These are phyloP conservation scores for Cryphonectria carpinicola DNA, from an alignment of 2,329 filamentous ascomycete species.

Conservation along the genomic window DNA sequence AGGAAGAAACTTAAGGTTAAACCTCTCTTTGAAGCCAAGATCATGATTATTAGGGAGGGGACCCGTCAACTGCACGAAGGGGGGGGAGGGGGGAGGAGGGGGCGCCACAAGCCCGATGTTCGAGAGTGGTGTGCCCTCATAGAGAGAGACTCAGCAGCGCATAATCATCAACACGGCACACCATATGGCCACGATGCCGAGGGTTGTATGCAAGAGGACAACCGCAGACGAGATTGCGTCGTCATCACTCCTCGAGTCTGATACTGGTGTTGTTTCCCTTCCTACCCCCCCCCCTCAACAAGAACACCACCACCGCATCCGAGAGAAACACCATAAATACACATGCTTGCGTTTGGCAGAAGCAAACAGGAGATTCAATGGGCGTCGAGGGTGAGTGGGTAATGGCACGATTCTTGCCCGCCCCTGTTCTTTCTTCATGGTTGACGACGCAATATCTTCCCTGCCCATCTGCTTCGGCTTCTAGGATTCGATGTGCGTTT, in stretches of 20 bases:
- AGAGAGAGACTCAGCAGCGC: neutral
- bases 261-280: neutral
- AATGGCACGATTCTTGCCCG: slow-evolving; percentile 40
- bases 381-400: slow-evolving; percentile 38
- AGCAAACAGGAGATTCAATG: slow-evolving; percentile 30
- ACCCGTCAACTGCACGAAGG: neutral
- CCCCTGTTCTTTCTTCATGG: neutral
- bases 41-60: neutral
- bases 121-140: no score
- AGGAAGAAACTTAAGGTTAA: neutral
- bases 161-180: neutral
- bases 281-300: no score
- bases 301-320: neutral
- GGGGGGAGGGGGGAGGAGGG: no score
- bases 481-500: neutral
- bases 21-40: neutral
- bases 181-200: neutral
- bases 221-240: slow-evolving; percentile 4
- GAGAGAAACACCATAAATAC: slow-evolving; percentile 4
- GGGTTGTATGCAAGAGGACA: neutral
- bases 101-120: neutral
- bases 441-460: neutral
- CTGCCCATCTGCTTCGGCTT: neutral
- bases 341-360: slow-evolving; percentile 31
- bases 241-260: neutral